Base-by-base conservation (phyloP, 108 stramenopile genomes). In the Schizochytrium sp. region DNA sequence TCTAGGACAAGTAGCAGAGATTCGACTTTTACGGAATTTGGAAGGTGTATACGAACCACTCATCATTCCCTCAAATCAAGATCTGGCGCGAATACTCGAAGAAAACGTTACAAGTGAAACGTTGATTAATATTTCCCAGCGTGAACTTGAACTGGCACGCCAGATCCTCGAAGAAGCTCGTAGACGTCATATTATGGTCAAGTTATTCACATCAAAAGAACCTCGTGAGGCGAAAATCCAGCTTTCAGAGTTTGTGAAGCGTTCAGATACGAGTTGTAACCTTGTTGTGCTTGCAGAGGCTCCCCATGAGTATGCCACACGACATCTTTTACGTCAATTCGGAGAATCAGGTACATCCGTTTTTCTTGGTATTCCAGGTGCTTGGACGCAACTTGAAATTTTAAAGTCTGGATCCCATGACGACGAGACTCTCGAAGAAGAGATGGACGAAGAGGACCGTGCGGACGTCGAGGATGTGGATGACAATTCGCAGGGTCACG, bases 361-460 rank as follows among this genome's bases (percentile, higher is more conserved):
- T 38, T 12, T 13, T 69, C 42, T 44, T 8, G 12, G 28, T 15
- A 44, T 44, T 8, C 64, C 64, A 7, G 42, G 44, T 2, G 64
- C 44, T 7, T 69, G 64, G 64, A 69, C 64, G 10, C 64, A 69
- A 15, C 64, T 69, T 15, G 64, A 69, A 28, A 15, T 2, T 7
- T 44, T 69, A 38, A 69, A 69, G 64, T 69, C 64, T 8, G 64
- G 64, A 69, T 38, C 64, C 42, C 64, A 69, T 38, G 64, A 69
- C 10, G 64, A 69, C 15, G 64, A 69, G 8, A 15, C 19, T 0
- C 64, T 69, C 64, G 64, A 69, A 15, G 64, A 69, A 15, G 64
- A 69, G 15, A 69, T 69, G 64, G 64, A 69, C 28, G 64, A 69
- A 15, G 64, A 69, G 44, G 64, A 69, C 15, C 64, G 64, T 8